A percentile compares a stretch with the other conserved stretches of the same genome.
phyloP scores from a whole-genome alignment of 176 grass and related monocot species.

The Poa annua region DNA sequence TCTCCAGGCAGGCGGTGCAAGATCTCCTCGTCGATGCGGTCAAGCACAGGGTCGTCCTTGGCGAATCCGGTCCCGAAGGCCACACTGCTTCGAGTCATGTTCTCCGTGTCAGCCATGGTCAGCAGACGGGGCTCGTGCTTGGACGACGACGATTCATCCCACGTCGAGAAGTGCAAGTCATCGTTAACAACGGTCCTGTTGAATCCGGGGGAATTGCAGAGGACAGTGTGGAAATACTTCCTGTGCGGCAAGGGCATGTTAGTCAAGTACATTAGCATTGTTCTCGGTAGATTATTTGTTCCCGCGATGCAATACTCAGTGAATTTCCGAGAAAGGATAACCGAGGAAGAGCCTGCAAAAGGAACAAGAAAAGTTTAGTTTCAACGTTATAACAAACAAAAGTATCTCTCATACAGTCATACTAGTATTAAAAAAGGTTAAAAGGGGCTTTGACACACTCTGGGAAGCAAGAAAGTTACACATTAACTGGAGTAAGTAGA shows the following conservation, averaged over 20 bases:
- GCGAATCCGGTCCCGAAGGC: slow-evolving; percentile 66
- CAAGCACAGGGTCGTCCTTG: slow-evolving; percentile 66
- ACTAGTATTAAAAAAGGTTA: too few relatives aligned
- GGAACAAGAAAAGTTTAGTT: slow-evolving; percentile 10
- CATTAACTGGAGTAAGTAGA: too few relatives aligned
- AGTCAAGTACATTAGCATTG: slow-evolving; percentile 86
- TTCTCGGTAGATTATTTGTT: slow-evolving; percentile 85
- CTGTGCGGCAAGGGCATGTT: slow-evolving; percentile 71
- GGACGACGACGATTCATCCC: slow-evolving; percentile 17
- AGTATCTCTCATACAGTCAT: too few relatives aligned
- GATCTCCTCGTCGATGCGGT: slow-evolving; percentile 70
- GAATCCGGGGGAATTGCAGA: slow-evolving; percentile 84
- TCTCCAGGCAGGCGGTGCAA: slow-evolving; percentile 45
- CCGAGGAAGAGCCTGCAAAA: slow-evolving; percentile 72
- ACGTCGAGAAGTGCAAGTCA: slow-evolving; percentile 65
- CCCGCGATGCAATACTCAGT: slow-evolving; percentile 74
- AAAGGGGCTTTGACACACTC: too few relatives aligned
- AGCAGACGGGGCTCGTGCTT: slow-evolving; percentile 59
- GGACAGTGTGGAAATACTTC: slow-evolving; percentile 93
- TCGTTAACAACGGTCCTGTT: slow-evolving; percentile 84
- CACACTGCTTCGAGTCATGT: slow-evolving; percentile 62
- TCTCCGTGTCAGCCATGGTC: slow-evolving; percentile 55
- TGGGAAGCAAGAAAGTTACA: too few relatives aligned
- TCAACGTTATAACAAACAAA: too few relatives aligned
- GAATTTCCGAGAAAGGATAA: slow-evolving; percentile 88